These are phyloP conservation scores for Lactarius sanguifluus DNA, from an alignment of 768 basidiomycete species.

Conservation along the genomic window DNA sequence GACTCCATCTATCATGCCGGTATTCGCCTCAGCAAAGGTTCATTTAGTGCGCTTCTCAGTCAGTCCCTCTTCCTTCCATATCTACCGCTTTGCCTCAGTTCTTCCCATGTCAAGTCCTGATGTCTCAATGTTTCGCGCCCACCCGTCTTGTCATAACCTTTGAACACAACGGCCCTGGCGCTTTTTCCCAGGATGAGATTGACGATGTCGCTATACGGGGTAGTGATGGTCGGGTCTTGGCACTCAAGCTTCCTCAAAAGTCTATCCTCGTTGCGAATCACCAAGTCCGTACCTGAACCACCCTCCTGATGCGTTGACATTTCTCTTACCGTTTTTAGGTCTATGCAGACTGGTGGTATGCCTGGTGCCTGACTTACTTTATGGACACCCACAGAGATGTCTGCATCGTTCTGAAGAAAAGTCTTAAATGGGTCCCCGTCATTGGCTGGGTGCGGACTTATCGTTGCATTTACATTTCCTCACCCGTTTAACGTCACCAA, in stretches of 20 bases:
- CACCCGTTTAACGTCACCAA: background rate
- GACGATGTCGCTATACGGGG: constrained; percentile 57
- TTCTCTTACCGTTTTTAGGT: constrained; percentile 43
- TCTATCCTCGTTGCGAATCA: constrained; percentile 90
- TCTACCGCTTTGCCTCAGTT: background rate
- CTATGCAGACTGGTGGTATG: constrained; percentile 83
- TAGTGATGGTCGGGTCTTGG: constrained; percentile 52
- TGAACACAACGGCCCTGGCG: constrained; percentile 65
- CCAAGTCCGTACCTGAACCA: constrained; percentile 52
- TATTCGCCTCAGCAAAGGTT: constrained; percentile 78
- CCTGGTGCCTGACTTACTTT: constrained; percentile 81
- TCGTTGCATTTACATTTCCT: background rate
- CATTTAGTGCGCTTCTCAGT: constrained; percentile 77
- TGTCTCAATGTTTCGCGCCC: constrained; percentile 82
- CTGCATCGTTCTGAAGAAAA: constrained; percentile 91
- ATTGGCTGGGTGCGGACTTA: constrained; percentile 73
- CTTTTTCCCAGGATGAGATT: constrained; percentile 59
- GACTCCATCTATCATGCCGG: constrained; percentile 62
- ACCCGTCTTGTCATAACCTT: constrained; percentile 71
- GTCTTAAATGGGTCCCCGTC: constrained; percentile 81
- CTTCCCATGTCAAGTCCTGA: constrained; percentile 52
- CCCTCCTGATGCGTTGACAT: background rate
- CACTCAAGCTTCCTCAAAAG: constrained; percentile 72
- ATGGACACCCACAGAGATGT: constrained; percentile 66
- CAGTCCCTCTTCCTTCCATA: constrained; percentile 31